These are phyloP conservation scores for Cryphonectria carpinicola DNA, from an alignment of 2,329 filamentous ascomycete species.

Conservation along the genomic window DNA sequence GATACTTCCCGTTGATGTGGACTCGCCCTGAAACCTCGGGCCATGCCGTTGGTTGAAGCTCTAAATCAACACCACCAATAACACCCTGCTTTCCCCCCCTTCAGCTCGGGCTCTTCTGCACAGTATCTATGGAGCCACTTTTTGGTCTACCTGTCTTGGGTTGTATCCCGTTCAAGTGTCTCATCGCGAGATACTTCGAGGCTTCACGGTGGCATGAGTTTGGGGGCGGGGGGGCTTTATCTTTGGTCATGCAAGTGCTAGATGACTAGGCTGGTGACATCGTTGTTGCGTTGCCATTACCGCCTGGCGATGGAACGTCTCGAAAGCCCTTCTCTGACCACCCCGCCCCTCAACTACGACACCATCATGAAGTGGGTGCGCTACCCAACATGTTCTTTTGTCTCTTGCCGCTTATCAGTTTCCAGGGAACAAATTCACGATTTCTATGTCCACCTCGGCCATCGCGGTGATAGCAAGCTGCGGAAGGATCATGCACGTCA, in stretches of 20 bases:
- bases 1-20: neutral
- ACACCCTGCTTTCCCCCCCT: neutral
- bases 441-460: neutral
- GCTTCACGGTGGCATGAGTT: neutral
- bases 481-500: constrained; percentile 13
- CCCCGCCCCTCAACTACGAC: neutral
- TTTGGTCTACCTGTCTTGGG: neutral
- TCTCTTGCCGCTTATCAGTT: neutral
- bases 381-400: neutral
- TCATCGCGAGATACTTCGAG: neutral
- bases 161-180: neutral
- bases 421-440: neutral
- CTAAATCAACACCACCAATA: neutral
- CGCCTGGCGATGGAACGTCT: neutral
- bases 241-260: neutral
- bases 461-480: neutral
- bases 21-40: neutral
- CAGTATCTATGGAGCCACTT: neutral
- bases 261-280: neutral
- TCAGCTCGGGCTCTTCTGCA: neutral
- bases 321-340: neutral
- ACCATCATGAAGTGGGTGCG: neutral
- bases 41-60: neutral
- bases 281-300: neutral
- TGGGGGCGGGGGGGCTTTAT: neutral